Conservation (phyloP, 2,329 filamentous ascomycete species). For the Furcasterigmium furcatum region DNA sequence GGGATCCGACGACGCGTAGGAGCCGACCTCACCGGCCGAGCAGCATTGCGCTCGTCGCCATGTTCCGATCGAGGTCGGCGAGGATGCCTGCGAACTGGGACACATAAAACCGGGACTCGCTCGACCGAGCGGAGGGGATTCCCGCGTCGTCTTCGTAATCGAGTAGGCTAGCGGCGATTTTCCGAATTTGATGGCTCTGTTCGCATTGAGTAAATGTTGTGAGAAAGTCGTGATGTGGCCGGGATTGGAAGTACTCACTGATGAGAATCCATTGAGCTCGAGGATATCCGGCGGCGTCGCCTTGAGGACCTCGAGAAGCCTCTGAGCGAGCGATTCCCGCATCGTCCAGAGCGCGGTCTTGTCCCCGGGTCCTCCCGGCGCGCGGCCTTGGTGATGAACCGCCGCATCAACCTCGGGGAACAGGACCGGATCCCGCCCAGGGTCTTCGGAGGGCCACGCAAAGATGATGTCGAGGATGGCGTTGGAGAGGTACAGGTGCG, state of each 20-base stretch:
- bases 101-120: not conserved
- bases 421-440: not conserved
- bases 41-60: not conserved
- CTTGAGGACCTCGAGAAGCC: not conserved
- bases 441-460: not conserved
- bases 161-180: slow-evolving; percentile 1
- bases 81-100: not conserved
- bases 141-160: not conserved
- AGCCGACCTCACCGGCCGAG: not conserved
- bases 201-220: not conserved
- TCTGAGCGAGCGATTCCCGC: not conserved
- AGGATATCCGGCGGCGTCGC: not conserved
- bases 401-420: not conserved
- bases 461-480: not conserved
- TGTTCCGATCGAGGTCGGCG: not conserved
- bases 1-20: not conserved
- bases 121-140: not conserved
- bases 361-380: not conserved
- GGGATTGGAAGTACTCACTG: not conserved
- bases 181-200: slow-evolving; percentile 1
- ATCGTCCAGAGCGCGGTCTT: not conserved
- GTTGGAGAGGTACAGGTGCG: not conserved
- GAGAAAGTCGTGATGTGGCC: not conserved
- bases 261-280: not conserved
- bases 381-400: not conserved